Evolutionary conservation across 495 filamentous ascomycete genomes (phyloP).

Genomic region (Lichenothelia convexa): DNA sequence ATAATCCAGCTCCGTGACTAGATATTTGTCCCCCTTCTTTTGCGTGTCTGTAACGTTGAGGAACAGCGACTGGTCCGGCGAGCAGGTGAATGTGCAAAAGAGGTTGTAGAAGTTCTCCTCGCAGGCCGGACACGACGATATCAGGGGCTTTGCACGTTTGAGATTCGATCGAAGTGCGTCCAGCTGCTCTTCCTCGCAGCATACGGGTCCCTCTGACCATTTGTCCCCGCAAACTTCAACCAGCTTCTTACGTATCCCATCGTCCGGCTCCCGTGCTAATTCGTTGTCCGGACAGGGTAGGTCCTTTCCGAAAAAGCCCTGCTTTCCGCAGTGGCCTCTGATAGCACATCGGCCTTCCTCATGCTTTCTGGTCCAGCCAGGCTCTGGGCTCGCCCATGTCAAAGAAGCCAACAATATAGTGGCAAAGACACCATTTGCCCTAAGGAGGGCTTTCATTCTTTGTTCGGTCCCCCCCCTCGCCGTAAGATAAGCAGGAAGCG

Average conservation of each 20-base stretch:
- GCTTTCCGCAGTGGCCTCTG: constrained; percentile 75
- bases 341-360: constrained; percentile 83
- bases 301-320: constrained; percentile 69
- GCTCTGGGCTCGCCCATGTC: constrained; percentile 3
- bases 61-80: constrained; percentile 87
- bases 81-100: constrained; percentile 96
- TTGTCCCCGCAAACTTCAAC: constrained; percentile 70
- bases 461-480: too few species aligned
- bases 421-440: background rate
- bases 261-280: constrained; percentile 52
- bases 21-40: constrained; percentile 42
- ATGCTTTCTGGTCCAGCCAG: constrained; percentile 41
- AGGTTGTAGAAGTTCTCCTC: constrained; percentile 94
- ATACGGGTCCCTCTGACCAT: constrained; percentile 69
- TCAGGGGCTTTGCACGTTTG: constrained; percentile 70
- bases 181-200: constrained; percentile 73
- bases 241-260: constrained; percentile 50
- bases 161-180: constrained; percentile 61
- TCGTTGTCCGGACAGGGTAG: constrained; percentile 92
- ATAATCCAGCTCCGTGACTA: constrained; percentile 80
- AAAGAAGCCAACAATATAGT: too few species aligned
- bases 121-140: constrained; percentile 85
- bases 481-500: too few species aligned
- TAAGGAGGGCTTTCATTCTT: background rate
- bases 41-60: constrained; percentile 73